Conservation (phyloP, 352 stramenopile species). For the Globisporangium alternatum region DNA sequence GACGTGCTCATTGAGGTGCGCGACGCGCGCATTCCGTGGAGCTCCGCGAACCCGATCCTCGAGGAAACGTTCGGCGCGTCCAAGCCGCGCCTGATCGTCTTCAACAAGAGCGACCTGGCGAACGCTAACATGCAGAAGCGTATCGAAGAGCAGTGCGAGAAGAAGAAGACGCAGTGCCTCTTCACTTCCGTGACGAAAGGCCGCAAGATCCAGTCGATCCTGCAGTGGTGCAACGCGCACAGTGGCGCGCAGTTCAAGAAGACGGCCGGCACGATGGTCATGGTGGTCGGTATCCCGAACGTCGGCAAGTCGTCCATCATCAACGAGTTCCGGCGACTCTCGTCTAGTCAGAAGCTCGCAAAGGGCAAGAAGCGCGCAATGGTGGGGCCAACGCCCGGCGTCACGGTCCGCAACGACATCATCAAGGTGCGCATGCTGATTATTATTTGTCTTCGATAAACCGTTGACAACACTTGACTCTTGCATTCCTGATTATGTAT, state of each 20-base stretch:
- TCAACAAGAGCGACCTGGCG: slow-evolving; percentile 86
- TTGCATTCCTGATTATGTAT: background rate
- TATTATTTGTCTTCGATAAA: no score
- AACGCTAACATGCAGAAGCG: slow-evolving; percentile 82
- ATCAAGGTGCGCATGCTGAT: slow-evolving; percentile 58
- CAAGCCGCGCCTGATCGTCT: slow-evolving; percentile 81
- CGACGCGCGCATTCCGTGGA: slow-evolving; percentile 81
- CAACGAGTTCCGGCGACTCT: slow-evolving; percentile 80
- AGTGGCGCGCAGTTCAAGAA: slow-evolving; percentile 81
- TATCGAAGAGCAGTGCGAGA: slow-evolving; percentile 62
- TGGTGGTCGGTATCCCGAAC: slow-evolving; percentile 89
- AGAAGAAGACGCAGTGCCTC: slow-evolving; percentile 48
- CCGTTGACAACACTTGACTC: background rate
- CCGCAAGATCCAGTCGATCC: slow-evolving; percentile 67
- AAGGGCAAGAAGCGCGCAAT: slow-evolving; percentile 80
- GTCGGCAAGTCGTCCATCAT: slow-evolving; percentile 91
- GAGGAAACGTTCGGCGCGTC: slow-evolving; percentile 71
- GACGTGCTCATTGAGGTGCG: slow-evolving; percentile 84
- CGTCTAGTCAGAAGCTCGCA: slow-evolving; percentile 65
- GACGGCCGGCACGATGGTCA: slow-evolving; percentile 85
- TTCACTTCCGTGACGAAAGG: slow-evolving; percentile 83
- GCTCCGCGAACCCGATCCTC: slow-evolving; percentile 78
- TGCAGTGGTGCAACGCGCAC: slow-evolving; percentile 77
- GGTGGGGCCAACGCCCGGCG: slow-evolving; percentile 78
- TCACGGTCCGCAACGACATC: slow-evolving; percentile 86